A percentile compares a stretch with the other conserved stretches of the same genome.
phyloP scores from a whole-genome alignment of 2,329 filamentous ascomycete species.

The Clarireedia hainanense region DNA sequence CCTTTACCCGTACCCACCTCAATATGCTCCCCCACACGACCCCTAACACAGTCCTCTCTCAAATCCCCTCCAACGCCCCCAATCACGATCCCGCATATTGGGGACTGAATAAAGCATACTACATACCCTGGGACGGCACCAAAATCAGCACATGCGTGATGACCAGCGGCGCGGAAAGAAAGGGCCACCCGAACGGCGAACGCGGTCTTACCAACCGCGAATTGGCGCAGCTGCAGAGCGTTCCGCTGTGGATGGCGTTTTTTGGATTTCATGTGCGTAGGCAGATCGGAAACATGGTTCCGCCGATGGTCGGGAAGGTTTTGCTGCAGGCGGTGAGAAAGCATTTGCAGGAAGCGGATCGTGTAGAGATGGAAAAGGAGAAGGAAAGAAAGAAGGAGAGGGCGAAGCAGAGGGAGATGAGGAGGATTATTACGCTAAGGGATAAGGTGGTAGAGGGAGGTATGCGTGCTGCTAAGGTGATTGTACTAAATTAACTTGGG shows the following conservation, averaged over 20 bases:
- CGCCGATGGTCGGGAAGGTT: conserved; percentile 47
- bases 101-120: neutral
- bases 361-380: conserved; percentile 23
- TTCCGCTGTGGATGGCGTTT: conserved; percentile 56
- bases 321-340: conserved; percentile 34
- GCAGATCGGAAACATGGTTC: conserved; percentile 77
- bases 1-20: neutral
- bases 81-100: conserved; percentile 31
- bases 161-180: conserved; percentile 46
- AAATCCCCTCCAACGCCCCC: conserved; percentile 22
- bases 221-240: conserved; percentile 61
- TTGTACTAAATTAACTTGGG: neutral
- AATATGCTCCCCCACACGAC: conserved; percentile 35
- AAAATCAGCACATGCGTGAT: conserved; percentile 54
- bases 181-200: conserved; percentile 57
- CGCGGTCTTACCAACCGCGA: conserved; percentile 58
- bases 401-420: neutral
- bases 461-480: neutral
- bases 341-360: conserved; percentile 25
- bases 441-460: neutral
- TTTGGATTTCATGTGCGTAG: conserved; percentile 36
- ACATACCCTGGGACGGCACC: conserved; percentile 28
- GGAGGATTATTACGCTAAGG: neutral
- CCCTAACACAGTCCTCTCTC: conserved; percentile 29
- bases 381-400: neutral